Evolutionary conservation across 1,139 yeast genomes (phyloP).

Genomic region (Hansenula lynferdii): DNA sequence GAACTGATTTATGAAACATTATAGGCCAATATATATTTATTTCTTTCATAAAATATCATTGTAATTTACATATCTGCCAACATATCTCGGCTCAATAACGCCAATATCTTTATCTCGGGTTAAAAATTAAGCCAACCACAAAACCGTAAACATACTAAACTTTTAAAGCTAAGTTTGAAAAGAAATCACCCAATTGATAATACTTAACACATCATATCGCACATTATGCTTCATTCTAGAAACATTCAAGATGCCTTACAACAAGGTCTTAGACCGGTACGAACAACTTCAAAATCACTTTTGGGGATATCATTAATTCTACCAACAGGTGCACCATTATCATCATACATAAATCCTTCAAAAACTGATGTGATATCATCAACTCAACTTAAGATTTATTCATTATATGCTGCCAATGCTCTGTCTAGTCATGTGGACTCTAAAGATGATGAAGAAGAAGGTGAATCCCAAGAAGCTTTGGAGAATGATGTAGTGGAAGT

Average conservation of each 20-base stretch:
- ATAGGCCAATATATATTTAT: slow-evolving; percentile 11
- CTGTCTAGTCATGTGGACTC: slow-evolving; percentile 1
- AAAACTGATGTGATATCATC: background rate
- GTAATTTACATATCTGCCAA: background rate
- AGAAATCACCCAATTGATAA: too few species aligned
- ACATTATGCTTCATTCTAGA: slow-evolving; percentile 12
- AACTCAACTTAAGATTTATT: slow-evolving; percentile 18
- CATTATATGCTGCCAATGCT: slow-evolving; percentile 11
- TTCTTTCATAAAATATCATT: background rate
- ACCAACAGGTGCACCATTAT: slow-evolving; percentile 16
- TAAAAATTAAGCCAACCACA: too few species aligned
- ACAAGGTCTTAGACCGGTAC: slow-evolving; percentile 14
- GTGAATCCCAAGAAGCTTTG: background rate
- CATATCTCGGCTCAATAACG: background rate
- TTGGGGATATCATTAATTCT: slow-evolving; percentile 16
- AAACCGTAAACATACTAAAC: too few species aligned
- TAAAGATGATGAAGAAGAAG: background rate
- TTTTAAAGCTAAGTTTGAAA: too few species aligned
- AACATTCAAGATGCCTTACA: slow-evolving; percentile 13
- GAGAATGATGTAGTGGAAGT: slow-evolving; percentile 4
- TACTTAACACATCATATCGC: too few species aligned
- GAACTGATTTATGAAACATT: slow-evolving; percentile 46
- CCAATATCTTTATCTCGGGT: background rate
- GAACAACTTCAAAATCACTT: slow-evolving; percentile 15
- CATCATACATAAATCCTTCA: slow-evolving; percentile 5